Conservation (phyloP, 257 asterid genomes). For the Penstemon eatonii region DNA sequence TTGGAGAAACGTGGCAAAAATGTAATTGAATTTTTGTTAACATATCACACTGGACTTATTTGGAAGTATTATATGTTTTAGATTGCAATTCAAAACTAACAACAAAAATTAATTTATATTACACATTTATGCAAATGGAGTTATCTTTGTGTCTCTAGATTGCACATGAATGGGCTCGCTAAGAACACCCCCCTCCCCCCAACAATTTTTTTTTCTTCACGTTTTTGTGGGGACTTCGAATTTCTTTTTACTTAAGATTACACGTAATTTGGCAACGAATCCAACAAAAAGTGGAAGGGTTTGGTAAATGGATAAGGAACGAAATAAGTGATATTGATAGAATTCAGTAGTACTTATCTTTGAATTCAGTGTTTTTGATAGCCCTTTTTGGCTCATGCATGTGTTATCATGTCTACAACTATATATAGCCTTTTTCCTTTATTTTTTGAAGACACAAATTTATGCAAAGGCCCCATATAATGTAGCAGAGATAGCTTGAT, state of each 20-base stretch:
- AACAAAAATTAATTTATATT: too few species aligned
- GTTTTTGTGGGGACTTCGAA: conserved; percentile 16
- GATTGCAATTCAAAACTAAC: too few species aligned
- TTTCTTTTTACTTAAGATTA: background rate
- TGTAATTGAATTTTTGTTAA: too few species aligned
- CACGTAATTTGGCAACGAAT: conserved; percentile 38
- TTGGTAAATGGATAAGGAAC: conserved; percentile 55
- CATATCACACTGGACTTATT: too few species aligned
- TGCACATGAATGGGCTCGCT: too few species aligned
- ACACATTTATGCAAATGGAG: too few species aligned
- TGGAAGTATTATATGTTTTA: too few species aligned
- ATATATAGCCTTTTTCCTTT: background rate
- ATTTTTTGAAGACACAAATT: background rate
- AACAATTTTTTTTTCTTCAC: background rate
- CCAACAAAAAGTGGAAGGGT: conserved; percentile 30
- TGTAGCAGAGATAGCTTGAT: background rate
- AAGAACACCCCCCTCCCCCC: too few species aligned
- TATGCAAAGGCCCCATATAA: background rate
- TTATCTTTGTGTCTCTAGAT: too few species aligned
- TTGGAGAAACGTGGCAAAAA: too few species aligned
- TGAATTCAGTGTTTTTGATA: conserved; percentile 27
- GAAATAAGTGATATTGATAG: conserved; percentile 36
- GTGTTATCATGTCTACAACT: background rate
- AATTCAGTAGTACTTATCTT: conserved; percentile 35
- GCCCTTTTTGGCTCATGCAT: conserved; percentile 25